Conservation (phyloP, 2,329 filamentous ascomycete genomes). For the Dothideomycetidae sp. region DNA sequence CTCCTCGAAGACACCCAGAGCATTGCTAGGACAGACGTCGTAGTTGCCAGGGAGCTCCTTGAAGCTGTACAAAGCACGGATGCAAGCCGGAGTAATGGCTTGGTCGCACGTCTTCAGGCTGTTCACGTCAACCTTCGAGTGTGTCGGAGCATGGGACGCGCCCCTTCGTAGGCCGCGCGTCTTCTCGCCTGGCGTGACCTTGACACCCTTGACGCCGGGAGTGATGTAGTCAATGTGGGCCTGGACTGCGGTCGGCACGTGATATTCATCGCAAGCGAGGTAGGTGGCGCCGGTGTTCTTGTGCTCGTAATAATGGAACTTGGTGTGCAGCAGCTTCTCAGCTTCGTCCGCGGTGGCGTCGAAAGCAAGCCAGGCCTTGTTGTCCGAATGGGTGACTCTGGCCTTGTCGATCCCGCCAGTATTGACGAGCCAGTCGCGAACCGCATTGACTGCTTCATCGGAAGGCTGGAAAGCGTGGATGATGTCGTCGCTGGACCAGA, state of each 20-base stretch:
- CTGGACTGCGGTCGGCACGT: slow-evolving; percentile 15
- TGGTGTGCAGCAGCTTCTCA: slow-evolving; percentile 18
- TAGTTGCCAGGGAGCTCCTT: slow-evolving; percentile 22
- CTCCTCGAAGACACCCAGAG: slow-evolving; percentile 13
- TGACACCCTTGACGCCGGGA: slow-evolving; percentile 19
- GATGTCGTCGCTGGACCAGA: slow-evolving; percentile 19
- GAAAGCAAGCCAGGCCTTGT: slow-evolving; percentile 23
- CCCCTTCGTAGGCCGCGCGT: slow-evolving; percentile 15
- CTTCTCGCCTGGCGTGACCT: slow-evolving; percentile 8
- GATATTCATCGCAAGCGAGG: slow-evolving; percentile 16
- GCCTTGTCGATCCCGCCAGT: slow-evolving; percentile 12
- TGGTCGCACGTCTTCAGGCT: slow-evolving; percentile 18
- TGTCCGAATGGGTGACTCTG: slow-evolving; percentile 19
- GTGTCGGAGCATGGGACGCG: no score
- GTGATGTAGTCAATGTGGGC: slow-evolving; percentile 19
- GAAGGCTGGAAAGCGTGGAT: slow-evolving; percentile 18
- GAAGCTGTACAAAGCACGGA: slow-evolving; percentile 29
- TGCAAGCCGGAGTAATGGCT: slow-evolving; percentile 26
- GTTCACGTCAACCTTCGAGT: slow-evolving; percentile 6
- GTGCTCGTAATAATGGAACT: slow-evolving; percentile 19
- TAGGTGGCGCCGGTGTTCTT: slow-evolving; percentile 12
- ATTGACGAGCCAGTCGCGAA: slow-evolving; percentile 17
- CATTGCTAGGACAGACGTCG: slow-evolving; percentile 21
- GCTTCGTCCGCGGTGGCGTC: slow-evolving; percentile 18
- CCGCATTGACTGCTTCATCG: slow-evolving; percentile 15